phyloP scores from a whole-genome alignment of 2,329 filamentous ascomycete genomes.

The Colletotrichum shisoi region DNA sequence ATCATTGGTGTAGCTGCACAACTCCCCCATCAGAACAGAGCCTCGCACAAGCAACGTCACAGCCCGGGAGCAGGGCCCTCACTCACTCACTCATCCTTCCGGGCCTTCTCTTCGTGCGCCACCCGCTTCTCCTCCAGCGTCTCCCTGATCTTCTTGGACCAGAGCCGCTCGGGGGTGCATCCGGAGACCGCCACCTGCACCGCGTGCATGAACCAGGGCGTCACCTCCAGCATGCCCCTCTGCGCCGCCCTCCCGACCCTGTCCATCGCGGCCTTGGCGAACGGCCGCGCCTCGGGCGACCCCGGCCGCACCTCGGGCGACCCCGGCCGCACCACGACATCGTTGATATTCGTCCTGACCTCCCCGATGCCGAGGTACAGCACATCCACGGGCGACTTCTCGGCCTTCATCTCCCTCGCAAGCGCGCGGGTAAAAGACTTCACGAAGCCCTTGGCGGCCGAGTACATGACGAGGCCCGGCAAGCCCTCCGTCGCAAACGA shows the following conservation, averaged over 20 bases:
- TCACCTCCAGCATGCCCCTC: slow-evolving; percentile 42
- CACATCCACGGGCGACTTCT: slow-evolving; percentile 44
- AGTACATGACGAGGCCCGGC: slow-evolving; percentile 47
- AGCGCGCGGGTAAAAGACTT: slow-evolving; percentile 44
- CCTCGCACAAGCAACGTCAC: not conserved
- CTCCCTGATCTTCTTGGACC: not conserved
- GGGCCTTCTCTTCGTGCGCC: not conserved
- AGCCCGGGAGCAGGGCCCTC: not conserved
- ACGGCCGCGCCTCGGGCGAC: slow-evolving; percentile 27
- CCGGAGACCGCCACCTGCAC: not conserved
- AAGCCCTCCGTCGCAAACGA: slow-evolving; percentile 43
- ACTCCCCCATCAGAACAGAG: not conserved
- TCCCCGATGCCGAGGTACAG: slow-evolving; percentile 45
- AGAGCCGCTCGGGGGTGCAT: not conserved
- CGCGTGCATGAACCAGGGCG: slow-evolving; percentile 32
- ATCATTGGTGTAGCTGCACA: not conserved
- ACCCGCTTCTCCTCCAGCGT: not conserved
- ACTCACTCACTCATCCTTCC: not conserved
- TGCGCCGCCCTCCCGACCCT: slow-evolving; percentile 42
- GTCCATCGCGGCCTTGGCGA: slow-evolving; percentile 39
- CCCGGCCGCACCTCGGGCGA: slow-evolving; percentile 26
- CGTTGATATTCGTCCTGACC: slow-evolving; percentile 39
- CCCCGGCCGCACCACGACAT: too few species aligned
- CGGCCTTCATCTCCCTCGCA: slow-evolving; percentile 44
- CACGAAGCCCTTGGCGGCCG: slow-evolving; percentile 47